These are phyloP conservation scores for Phaeodactylum tricornutum DNA, from an alignment of 108 stramenopile species.

Conservation along the genomic window DNA sequence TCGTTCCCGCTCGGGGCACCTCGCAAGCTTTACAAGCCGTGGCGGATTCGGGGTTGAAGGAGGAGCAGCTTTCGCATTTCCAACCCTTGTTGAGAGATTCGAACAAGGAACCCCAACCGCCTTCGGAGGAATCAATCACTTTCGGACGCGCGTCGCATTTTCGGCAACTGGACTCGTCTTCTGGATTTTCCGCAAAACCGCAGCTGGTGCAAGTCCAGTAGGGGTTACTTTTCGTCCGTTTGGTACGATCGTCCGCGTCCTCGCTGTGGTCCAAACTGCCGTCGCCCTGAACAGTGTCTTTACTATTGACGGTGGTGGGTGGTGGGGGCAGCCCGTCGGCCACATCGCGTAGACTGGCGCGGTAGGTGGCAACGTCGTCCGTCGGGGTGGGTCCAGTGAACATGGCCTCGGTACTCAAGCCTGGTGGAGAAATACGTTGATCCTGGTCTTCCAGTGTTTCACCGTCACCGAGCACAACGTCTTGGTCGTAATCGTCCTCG, in stretches of 20 bases:
- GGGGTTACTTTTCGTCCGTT: background rate
- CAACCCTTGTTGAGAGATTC: background rate
- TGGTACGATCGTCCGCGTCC: background rate
- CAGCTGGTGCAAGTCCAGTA: background rate
- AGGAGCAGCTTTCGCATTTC: background rate
- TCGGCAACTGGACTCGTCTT: background rate
- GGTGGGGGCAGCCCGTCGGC: no score
- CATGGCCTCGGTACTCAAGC: no score
- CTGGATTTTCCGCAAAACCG: background rate
- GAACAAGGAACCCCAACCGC: background rate
- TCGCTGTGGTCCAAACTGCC: background rate
- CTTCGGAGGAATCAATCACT: background rate
- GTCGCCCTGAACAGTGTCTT: background rate
- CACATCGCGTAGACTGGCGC: no score
- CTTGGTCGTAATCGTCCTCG: no score
- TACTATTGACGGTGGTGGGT: background rate
- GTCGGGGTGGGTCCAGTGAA: no score
- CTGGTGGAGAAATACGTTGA: no score
- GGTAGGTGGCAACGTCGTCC: no score
- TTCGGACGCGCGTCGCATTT: background rate
- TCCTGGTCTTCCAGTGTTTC: no score
- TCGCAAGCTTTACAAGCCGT: background rate
- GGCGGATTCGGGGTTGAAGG: background rate
- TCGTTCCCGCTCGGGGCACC: background rate
- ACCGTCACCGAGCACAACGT: no score